Base-by-base conservation (phyloP, 2,329 filamentous ascomycete genomes). In the Trichoderma gracile region DNA sequence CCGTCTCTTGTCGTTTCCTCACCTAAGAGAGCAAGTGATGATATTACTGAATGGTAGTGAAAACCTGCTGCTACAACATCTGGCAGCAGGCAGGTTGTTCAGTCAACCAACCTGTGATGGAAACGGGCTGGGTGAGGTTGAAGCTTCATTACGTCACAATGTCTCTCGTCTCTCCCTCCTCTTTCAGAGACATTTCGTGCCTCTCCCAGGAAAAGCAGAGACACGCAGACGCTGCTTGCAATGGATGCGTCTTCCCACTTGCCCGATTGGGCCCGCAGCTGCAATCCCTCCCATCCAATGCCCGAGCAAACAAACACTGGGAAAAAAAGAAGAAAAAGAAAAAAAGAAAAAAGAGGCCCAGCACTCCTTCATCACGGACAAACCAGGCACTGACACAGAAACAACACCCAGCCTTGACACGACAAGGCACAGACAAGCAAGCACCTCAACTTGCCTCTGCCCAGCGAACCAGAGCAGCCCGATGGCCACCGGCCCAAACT, bases 191-290 rank as follows among this genome's bases (percentile, higher is more conserved):
- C 56, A 59, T 59, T 49, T 43, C n/a, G 15, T 43, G 15, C 40
- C n/a, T n/a, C 40, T 43, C 40, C 40, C 40, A 43, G 40, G 42
- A 45, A 19, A 42, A 14, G 14, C 17, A 47, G 42, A 47, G 42
- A 57, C 42, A 57, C 42, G 27, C 38, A 43, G 58, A 57, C 25
- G 27, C 23, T 52, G 58, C 58, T 62, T 25, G 58, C 52, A 62
- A 62, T 46, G 58, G 58, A 62, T 62, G 47, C 58, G 58, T 62
- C 40, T 62, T 62, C 49, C 49, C 58, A 62, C 58, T 62, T 62
- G 58, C 58, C 58, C 19, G 40, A 62, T 62, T 54, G 21, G 58
- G 58, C 40, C 38, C 40, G 23, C n/a, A 58, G 38, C 58, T 45
- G 42, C 58, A 61, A 52, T 60, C 46, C 57, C 27, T 60, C 46